Conservation (phyloP, 139 green algal genomes). For the Tetraselmis chui region DNA sequence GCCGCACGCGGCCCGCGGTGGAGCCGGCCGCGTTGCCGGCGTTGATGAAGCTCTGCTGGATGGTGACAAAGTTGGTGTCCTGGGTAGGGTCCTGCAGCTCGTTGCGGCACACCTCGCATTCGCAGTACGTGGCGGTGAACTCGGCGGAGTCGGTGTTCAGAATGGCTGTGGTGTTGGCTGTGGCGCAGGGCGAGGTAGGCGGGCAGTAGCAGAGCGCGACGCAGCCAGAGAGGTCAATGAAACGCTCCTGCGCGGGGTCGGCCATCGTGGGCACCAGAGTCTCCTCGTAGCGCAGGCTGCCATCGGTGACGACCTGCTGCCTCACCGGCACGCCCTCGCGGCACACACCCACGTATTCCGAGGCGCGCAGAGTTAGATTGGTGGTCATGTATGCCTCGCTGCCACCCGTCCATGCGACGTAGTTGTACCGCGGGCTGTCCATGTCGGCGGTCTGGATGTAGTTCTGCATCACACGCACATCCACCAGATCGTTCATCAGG, state of each 20-base stretch:
- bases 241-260: not conserved
- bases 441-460: not conserved
- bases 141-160: conserved; percentile 5
- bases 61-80: conserved; percentile 29
- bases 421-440: conserved; percentile 31
- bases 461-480: not conserved
- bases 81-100: conserved; percentile 3
- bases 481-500: not conserved
- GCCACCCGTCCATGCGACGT: conserved; percentile 41
- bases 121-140: conserved; percentile 44
- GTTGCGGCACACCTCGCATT: conserved; percentile 35
- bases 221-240: not conserved
- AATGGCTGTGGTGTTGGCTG: conserved; percentile 6
- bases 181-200: conserved; percentile 5
- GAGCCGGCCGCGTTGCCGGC: conserved; percentile 9
- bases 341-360: conserved; percentile 52
- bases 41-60: conserved; percentile 12
- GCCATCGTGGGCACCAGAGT: not conserved
- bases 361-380: conserved; percentile 29
- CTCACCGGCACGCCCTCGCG: conserved; percentile 16
- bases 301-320: not conserved
- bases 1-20: not conserved
- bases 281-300: not conserved
- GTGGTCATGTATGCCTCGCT: conserved; percentile 43
- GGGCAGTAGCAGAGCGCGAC: not conserved